These are phyloP conservation scores for Colletotrichum brevisporum DNA, from an alignment of 2,329 filamentous ascomycete species.

Conservation along the genomic window DNA sequence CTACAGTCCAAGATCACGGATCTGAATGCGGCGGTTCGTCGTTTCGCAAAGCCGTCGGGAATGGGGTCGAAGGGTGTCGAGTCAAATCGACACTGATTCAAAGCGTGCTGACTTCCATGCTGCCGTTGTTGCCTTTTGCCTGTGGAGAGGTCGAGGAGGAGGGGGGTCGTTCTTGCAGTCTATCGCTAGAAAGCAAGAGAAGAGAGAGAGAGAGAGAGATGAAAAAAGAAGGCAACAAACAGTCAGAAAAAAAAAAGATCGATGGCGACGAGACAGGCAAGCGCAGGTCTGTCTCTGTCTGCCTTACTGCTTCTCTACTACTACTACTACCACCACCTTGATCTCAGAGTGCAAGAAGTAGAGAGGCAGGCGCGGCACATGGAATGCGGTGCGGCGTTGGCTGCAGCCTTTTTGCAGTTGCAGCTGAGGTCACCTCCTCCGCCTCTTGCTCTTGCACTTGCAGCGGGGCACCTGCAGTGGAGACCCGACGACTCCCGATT, in stretches of 20 bases:
- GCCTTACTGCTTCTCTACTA: too few relatives aligned
- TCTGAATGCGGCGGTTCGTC: background rate
- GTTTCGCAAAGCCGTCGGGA: conserved; percentile 12
- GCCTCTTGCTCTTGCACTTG: conserved; percentile 8
- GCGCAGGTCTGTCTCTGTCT: conserved; percentile 15
- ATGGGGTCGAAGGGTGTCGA: conserved; percentile 27
- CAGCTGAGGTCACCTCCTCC: conserved; percentile 41
- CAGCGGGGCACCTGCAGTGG: conserved; percentile 38
- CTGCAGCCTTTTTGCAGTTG: conserved; percentile 42
- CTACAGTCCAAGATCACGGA: background rate
- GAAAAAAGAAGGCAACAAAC: background rate
- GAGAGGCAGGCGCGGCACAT: conserved; percentile 40
- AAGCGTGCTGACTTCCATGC: conserved; percentile 18
- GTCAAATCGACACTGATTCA: conserved; percentile 34
- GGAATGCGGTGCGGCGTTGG: conserved; percentile 37
- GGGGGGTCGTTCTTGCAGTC: background rate
- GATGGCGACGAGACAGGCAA: conserved; percentile 14
- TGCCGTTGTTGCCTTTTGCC: conserved; percentile 17
- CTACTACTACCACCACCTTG: too few relatives aligned
- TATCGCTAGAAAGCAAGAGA: conserved; percentile 8
- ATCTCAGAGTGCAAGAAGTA: too few relatives aligned
- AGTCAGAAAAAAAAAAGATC: background rate
- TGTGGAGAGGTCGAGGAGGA: conserved; percentile 9
- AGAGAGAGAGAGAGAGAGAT: background rate
- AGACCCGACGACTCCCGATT: conserved; percentile 38